Percentiles rank a stretch among this genome's conserved stretches.
Conservation (phyloP, 352 stramenopile genomes). For the Globisporangium parvum region DNA sequence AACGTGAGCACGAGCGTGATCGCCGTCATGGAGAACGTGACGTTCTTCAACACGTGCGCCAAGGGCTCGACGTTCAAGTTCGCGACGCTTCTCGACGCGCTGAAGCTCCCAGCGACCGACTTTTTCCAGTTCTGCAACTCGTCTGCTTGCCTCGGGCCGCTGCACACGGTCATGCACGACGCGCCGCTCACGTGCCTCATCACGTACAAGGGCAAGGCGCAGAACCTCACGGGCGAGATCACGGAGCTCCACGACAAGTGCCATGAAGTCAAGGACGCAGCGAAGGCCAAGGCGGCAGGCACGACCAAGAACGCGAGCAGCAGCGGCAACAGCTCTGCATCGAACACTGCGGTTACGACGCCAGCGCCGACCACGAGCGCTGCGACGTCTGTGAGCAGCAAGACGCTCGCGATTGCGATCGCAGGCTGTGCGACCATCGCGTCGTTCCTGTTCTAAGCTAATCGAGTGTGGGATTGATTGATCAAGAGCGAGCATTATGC, state of each 20-base stretch:
- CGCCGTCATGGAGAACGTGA: constrained; percentile 35
- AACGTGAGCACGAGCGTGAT: constrained; percentile 29
- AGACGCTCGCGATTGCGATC: constrained; percentile 3
- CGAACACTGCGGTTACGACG: neutral
- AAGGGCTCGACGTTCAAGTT: constrained; percentile 41
- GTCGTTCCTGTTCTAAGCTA: constrained; percentile 9
- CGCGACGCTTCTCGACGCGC: constrained; percentile 34
- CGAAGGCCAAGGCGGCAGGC: constrained; percentile 1
- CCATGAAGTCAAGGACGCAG: constrained; percentile 22
- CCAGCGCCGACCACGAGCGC: constrained; percentile 3
- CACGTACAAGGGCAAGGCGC: constrained; percentile 29
- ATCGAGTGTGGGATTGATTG: neutral
- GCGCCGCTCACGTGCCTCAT: constrained; percentile 37
- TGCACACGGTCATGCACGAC: constrained; percentile 42
- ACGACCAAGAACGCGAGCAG: neutral
- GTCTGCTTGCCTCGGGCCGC: constrained; percentile 39
- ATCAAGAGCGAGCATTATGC: neutral
- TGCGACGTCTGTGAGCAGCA: constrained; percentile 4
- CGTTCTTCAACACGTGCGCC: constrained; percentile 47
- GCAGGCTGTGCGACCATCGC: neutral
- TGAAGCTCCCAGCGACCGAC: constrained; percentile 35
- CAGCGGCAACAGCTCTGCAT: too few species aligned
- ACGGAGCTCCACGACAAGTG: constrained; percentile 41
- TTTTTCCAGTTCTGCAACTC: constrained; percentile 57
- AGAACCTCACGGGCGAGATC: constrained; percentile 37